Conservation (phyloP, 768 basidiomycete species). For the Mycena epipterygia region DNA sequence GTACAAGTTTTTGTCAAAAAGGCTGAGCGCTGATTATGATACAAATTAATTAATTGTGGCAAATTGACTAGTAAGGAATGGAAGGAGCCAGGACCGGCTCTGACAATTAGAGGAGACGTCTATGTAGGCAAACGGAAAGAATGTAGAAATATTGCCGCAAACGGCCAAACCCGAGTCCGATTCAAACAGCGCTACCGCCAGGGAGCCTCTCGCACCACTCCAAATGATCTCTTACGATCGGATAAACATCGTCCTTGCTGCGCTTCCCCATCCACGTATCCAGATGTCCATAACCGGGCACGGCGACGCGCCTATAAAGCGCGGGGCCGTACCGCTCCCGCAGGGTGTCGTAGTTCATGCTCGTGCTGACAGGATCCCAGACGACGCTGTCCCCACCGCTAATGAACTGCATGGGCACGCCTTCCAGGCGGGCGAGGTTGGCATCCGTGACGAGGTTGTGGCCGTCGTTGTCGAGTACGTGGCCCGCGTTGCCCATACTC, state of each 20-base stretch:
- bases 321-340: slow-evolving; percentile 29
- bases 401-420: slow-evolving; percentile 31
- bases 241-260: slow-evolving; percentile 33
- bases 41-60: no score
- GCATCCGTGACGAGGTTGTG: no score
- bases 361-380: slow-evolving; percentile 30
- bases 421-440: slow-evolving; percentile 32
- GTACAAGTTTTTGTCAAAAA: no score
- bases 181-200: neutral
- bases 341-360: slow-evolving; percentile 33
- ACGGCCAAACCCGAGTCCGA: neutral
- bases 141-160: no score
- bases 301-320: slow-evolving; percentile 29
- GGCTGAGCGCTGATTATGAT: no score
- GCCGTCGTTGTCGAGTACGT: no score
- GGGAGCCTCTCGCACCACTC: slow-evolving; percentile 19
- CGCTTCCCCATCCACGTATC: slow-evolving; percentile 37
- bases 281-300: slow-evolving; percentile 37
- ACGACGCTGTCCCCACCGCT: slow-evolving; percentile 34
- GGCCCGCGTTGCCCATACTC: no score
- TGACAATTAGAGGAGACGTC: no score
- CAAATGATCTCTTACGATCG: slow-evolving; percentile 24
- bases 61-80: no score
- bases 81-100: no score
- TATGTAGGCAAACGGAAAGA: no score